Percentiles rank a stretch among this genome's conserved stretches.
Evolutionary conservation across 768 basidiomycete genomes (phyloP).

Genomic region (Boletus rufocinnamomeus): DNA sequence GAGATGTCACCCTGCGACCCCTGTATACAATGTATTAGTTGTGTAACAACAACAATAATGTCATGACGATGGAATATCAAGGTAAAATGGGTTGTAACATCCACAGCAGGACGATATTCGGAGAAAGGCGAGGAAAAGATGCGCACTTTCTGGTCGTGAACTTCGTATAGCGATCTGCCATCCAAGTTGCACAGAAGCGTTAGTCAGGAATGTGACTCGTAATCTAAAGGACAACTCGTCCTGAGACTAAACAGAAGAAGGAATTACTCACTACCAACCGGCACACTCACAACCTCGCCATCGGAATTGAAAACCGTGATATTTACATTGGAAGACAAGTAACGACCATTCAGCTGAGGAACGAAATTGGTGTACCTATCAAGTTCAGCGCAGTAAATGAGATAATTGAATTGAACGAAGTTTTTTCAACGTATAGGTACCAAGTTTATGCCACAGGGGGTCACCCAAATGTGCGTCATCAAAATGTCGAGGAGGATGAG

Average conservation of each 20-base stretch:
- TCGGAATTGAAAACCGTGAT: constrained; percentile 61
- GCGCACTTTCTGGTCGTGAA: constrained; percentile 73
- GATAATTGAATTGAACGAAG: neutral
- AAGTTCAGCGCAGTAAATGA: neutral
- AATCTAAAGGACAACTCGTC: neutral
- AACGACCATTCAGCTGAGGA: constrained; percentile 65
- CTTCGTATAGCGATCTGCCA: constrained; percentile 59
- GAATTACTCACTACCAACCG: constrained; percentile 44
- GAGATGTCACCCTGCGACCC: constrained; percentile 73
- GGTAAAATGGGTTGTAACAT: neutral
- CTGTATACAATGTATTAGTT: constrained; percentile 17
- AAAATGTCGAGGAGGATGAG: neutral
- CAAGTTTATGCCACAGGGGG: neutral
- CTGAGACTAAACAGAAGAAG: neutral
- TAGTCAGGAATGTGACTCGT: constrained; percentile 21
- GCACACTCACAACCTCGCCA: constrained; percentile 40
- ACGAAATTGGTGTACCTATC: constrained; percentile 64
- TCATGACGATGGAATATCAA: neutral
- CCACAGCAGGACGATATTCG: too few species aligned
- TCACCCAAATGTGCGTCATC: neutral
- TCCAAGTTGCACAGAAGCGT: constrained; percentile 34
- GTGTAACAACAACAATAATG: neutral
- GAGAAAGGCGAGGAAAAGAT: neutral
- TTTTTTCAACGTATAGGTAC: neutral
- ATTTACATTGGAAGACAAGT: constrained; percentile 84